These are phyloP conservation scores for Leccinum incarnatum DNA, from an alignment of 768 basidiomycete species.

Conservation along the genomic window DNA sequence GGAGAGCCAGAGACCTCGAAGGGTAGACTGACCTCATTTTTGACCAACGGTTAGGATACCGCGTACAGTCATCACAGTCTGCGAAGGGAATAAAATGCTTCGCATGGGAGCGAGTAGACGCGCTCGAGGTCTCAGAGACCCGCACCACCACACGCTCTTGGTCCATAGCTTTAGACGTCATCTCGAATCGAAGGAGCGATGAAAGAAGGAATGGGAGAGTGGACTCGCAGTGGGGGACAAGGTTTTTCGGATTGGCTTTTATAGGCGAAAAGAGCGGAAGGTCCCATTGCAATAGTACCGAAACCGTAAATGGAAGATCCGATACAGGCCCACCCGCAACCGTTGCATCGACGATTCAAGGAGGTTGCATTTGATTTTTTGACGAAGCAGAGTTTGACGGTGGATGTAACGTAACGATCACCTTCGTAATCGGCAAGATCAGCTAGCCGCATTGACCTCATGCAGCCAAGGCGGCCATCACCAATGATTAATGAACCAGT, in stretches of 20 bases:
- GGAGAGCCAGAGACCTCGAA: not conserved
- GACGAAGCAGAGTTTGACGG: not conserved
- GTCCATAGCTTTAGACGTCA: conserved; percentile 21
- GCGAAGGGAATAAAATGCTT: conserved; percentile 15
- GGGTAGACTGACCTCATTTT: conserved; percentile 43
- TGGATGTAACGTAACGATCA: not conserved
- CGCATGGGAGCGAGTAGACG: conserved; percentile 6
- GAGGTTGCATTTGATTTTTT: conserved; percentile 5
- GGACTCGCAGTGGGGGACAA: not conserved
- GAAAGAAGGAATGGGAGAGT: not conserved
- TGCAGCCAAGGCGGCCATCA: not conserved
- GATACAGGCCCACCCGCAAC: not conserved
- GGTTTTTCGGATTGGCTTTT: conserved; percentile 13
- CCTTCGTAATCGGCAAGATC: conserved; percentile 14
- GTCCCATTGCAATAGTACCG: not conserved
- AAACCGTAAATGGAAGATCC: conserved; percentile 5
- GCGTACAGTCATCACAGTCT: conserved; percentile 35
- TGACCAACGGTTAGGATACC: conserved; percentile 54
- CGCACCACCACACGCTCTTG: conserved; percentile 13
- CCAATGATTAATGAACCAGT: conserved; percentile 4
- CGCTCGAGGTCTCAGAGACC: conserved; percentile 20
- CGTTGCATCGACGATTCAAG: conserved; percentile 4
- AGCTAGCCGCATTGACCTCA: conserved; percentile 9
- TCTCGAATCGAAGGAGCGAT: not conserved
- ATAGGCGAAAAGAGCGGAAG: conserved; percentile 14